Percentiles rank a stretch among this genome's conserved stretches.
Conservation (phyloP, 257 asterid genomes). For the Nicotiana benthamiana region DNA sequence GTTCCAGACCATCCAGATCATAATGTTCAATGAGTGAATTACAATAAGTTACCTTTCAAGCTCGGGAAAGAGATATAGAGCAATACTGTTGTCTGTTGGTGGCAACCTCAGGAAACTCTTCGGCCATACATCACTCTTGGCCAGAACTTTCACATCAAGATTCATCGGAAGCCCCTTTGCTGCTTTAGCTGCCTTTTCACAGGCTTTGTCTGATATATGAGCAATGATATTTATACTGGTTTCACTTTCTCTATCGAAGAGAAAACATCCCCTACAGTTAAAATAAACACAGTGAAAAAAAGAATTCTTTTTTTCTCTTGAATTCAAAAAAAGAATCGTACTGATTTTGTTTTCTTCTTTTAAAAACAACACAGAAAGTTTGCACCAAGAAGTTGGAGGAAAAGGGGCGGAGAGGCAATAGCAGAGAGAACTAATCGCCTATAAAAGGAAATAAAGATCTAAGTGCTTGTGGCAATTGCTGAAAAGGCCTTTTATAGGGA, state of each 20-base stretch:
- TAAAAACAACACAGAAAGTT: neutral
- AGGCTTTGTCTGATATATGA: conserved; percentile 6
- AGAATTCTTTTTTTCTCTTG: neutral
- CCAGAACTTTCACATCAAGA: neutral
- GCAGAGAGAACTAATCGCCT: neutral
- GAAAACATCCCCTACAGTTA: neutral
- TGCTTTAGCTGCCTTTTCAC: neutral
- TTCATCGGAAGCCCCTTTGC: neutral
- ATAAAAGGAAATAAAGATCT: neutral
- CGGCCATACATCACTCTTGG: conserved; percentile 4
- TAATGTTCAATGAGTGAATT: neutral
- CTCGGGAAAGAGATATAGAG: conserved; percentile 6
- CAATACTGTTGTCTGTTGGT: conserved; percentile 5
- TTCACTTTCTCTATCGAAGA: neutral
- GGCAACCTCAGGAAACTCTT: neutral
- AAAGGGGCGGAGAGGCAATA: neutral
- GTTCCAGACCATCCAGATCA: neutral
- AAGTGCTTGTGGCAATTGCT: neutral
- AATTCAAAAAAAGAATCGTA: neutral
- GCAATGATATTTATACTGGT: neutral
- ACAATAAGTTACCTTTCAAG: neutral
- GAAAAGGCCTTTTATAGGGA: neutral
- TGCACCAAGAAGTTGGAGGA: neutral
- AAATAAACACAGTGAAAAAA: neutral
- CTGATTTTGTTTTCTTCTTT: neutral